phyloP scores from a whole-genome alignment of 257 asterid species.

The Solanum bulbocastanum region DNA sequence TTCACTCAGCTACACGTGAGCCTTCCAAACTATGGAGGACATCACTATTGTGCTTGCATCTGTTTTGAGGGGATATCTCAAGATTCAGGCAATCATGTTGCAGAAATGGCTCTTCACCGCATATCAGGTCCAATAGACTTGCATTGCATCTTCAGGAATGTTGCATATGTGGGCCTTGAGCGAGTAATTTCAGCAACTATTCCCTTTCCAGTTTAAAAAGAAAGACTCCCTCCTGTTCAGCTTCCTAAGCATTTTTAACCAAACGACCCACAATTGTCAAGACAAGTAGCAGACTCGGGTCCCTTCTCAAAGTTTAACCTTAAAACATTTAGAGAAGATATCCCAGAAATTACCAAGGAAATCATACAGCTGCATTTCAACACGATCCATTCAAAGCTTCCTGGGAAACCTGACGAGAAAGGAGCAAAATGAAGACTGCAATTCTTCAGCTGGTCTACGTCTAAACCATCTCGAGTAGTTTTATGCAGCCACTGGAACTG shows the following conservation, averaged over 20 bases:
- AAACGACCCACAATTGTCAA: not conserved
- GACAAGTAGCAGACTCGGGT: not conserved
- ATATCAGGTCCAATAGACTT: not conserved
- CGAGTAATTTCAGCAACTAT: not conserved
- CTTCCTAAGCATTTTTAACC: not conserved
- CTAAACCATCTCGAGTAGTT: constrained; percentile 68
- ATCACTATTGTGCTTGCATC: not conserved
- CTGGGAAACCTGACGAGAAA: not conserved
- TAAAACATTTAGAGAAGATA: not conserved
- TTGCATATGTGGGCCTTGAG: not conserved
- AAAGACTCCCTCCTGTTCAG: not conserved
- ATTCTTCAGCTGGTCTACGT: not conserved
- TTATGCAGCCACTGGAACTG: constrained; percentile 77
- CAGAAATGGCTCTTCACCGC: not conserved
- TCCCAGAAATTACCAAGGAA: not conserved
- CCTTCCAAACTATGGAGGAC: not conserved
- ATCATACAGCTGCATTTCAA: not conserved
- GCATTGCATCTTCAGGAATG: not conserved
- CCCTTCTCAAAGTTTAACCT: not conserved
- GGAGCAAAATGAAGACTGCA: not conserved
- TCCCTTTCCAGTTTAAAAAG: not conserved
- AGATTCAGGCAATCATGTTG: not conserved
- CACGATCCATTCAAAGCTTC: not conserved
- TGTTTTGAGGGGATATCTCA: not conserved
- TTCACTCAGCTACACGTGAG: not conserved